Evolutionary conservation across 2,329 filamentous ascomycete species (phyloP).

Genomic region (Hypoxylon sp.): DNA sequence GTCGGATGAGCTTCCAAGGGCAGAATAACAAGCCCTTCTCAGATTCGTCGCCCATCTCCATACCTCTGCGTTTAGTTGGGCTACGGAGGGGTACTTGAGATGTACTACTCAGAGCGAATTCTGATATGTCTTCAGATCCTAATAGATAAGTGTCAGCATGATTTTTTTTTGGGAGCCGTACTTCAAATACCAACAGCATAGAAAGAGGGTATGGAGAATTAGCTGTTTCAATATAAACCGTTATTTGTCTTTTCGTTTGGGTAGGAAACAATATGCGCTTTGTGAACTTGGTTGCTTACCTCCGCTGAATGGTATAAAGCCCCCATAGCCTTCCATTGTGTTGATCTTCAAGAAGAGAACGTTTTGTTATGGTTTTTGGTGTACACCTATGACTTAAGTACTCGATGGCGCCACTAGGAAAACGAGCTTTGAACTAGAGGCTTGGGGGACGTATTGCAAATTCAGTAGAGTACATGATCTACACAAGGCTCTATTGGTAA

Average conservation of each 20-base stretch:
- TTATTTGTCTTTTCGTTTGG: neutral
- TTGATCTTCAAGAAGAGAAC: neutral
- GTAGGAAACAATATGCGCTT: neutral
- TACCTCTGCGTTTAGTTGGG: constrained; percentile 3
- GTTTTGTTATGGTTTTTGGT: neutral
- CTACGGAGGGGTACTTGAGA: neutral
- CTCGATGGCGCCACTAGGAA: neutral
- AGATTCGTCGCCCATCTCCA: constrained; percentile 51
- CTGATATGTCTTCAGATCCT: constrained; percentile 2
- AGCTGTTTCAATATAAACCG: neutral
- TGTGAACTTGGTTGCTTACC: neutral
- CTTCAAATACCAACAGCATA: neutral
- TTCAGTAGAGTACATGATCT: neutral
- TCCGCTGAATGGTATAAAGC: neutral
- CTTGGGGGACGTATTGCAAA: neutral
- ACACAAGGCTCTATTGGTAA: neutral
- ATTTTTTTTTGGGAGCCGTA: neutral
- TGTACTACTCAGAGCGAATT: neutral
- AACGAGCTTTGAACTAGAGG: neutral
- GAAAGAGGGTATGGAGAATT: neutral
- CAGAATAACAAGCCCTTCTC: constrained; percentile 57
- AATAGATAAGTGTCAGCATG: constrained; percentile 6
- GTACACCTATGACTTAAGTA: neutral
- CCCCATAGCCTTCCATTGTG: neutral
- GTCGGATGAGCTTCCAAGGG: constrained; percentile 67